A percentile compares a stretch with the other conserved stretches of the same genome.
phyloP scores from a whole-genome alignment of 2,329 filamentous ascomycete genomes.

The Zymoseptoria tritici region DNA sequence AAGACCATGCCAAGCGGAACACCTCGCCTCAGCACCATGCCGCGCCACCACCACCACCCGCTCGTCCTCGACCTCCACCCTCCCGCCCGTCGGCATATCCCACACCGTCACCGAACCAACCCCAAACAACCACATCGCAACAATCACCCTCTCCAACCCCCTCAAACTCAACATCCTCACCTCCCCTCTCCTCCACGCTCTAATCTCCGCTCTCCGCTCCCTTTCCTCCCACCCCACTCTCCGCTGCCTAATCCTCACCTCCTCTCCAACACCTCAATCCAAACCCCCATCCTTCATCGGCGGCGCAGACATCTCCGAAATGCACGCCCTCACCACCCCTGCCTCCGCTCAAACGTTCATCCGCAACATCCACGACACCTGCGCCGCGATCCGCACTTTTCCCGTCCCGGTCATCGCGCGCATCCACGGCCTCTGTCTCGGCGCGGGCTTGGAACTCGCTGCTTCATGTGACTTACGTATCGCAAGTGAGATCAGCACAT shows the following conservation, averaged over 20 bases:
- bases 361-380: conserved; percentile 27
- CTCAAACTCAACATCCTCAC: conserved; percentile 24
- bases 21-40: not conserved
- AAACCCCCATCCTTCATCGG: conserved; percentile 26
- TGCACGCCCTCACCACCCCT: conserved; percentile 18
- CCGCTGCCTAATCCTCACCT: conserved; percentile 23
- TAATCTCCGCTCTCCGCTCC: conserved; percentile 11
- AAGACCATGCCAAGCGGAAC: not conserved
- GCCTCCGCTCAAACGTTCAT: conserved; percentile 32
- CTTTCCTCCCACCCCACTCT: conserved; percentile 12
- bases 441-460: conserved; percentile 32
- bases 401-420: conserved; percentile 34
- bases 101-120: not conserved
- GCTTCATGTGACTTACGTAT: conserved; percentile 34
- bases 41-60: not conserved
- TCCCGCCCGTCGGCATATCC: not conserved
- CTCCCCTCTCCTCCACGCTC: conserved; percentile 13
- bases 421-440: conserved; percentile 33
- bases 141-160: conserved; percentile 22
- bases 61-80: not conserved
- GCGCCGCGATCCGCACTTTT: conserved; percentile 29
- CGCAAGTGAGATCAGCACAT: conserved; percentile 26
- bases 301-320: conserved; percentile 26
- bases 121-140: conserved; percentile 11
- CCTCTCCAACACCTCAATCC: conserved; percentile 10